Conservation (phyloP, 2,329 filamentous ascomycete species). For the Aspergillus sp. region DNA sequence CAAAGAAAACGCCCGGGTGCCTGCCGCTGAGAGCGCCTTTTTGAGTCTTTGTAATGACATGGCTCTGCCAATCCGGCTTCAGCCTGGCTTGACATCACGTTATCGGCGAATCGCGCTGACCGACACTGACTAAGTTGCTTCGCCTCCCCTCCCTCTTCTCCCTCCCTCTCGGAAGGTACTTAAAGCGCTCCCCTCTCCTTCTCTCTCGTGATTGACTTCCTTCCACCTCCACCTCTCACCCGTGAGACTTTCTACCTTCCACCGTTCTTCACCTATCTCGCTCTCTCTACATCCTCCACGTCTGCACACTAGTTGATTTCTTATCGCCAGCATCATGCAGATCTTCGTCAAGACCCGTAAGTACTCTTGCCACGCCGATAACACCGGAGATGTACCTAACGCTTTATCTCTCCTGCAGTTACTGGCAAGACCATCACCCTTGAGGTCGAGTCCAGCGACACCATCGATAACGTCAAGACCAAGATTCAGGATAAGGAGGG, state of each 20-base stretch:
- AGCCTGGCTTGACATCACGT: slow-evolving; percentile 27
- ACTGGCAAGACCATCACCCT: slow-evolving; percentile 63
- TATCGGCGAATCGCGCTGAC: slow-evolving; percentile 35
- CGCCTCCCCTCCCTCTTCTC: slow-evolving; percentile 32
- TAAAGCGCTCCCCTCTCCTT: slow-evolving; percentile 34
- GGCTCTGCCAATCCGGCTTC: slow-evolving; percentile 13
- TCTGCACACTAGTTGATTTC: slow-evolving; percentile 12
- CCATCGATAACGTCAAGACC: slow-evolving; percentile 61
- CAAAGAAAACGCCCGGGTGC: slow-evolving; percentile 12
- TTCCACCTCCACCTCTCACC: slow-evolving; percentile 22
- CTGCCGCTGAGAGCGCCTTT: background rate
- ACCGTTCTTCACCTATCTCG: slow-evolving; percentile 23
- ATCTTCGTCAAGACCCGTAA: slow-evolving; percentile 97
- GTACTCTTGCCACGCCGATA: slow-evolving; percentile 49
- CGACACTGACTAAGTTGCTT: slow-evolving; percentile 34
- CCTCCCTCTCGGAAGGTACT: slow-evolving; percentile 30
- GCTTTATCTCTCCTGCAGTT: slow-evolving; percentile 50
- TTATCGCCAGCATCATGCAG: slow-evolving; percentile 70
- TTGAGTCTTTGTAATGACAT: slow-evolving; percentile 11
- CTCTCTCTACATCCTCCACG: slow-evolving; percentile 14
- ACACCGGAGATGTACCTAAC: slow-evolving; percentile 32
- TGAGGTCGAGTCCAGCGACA: slow-evolving; percentile 55
- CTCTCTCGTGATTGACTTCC: slow-evolving; percentile 22
- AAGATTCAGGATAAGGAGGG: slow-evolving; percentile 66
- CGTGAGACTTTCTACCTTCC: slow-evolving; percentile 22